phyloP scores from a whole-genome alignment of 495 filamentous ascomycete genomes.

The Astrothelium macrocarpum region DNA sequence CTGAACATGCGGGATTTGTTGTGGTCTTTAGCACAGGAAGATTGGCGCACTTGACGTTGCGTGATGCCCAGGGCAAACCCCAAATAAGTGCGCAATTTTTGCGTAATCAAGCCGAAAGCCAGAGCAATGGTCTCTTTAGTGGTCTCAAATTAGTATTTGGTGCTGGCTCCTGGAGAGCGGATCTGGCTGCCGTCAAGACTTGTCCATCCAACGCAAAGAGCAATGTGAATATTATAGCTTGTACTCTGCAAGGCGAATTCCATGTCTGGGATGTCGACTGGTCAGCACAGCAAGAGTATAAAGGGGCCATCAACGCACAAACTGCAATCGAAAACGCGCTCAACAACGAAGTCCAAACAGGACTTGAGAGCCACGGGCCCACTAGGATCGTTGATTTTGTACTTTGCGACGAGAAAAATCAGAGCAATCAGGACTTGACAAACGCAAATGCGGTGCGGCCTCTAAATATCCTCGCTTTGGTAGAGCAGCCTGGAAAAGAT shows the following conservation, averaged over 20 bases:
- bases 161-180: constrained; percentile 54
- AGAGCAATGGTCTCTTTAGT: constrained; percentile 58
- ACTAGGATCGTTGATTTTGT: neutral
- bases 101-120: constrained; percentile 38
- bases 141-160: constrained; percentile 60
- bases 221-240: constrained; percentile 73
- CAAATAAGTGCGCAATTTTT: constrained; percentile 66
- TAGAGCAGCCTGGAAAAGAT: constrained; percentile 11
- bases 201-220: constrained; percentile 61
- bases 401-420: neutral
- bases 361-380: too few relatives aligned
- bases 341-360: neutral
- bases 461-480: constrained; percentile 31
- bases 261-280: constrained; percentile 83
- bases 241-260: constrained; percentile 61
- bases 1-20: constrained; percentile 78
- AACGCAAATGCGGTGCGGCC: neutral
- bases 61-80: constrained; percentile 78
- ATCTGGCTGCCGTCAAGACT: constrained; percentile 66
- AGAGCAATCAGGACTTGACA: neutral
- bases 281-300: constrained; percentile 55
- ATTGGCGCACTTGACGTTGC: constrained; percentile 71
- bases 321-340: constrained; percentile 26
- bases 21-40: constrained; percentile 74
- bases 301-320: constrained; percentile 43